Evolutionary conservation across 2,329 filamentous ascomycete genomes (phyloP), one percentile per base, ranked within the genome.

Genomic region (Aspergillus udagawae): DNA sequence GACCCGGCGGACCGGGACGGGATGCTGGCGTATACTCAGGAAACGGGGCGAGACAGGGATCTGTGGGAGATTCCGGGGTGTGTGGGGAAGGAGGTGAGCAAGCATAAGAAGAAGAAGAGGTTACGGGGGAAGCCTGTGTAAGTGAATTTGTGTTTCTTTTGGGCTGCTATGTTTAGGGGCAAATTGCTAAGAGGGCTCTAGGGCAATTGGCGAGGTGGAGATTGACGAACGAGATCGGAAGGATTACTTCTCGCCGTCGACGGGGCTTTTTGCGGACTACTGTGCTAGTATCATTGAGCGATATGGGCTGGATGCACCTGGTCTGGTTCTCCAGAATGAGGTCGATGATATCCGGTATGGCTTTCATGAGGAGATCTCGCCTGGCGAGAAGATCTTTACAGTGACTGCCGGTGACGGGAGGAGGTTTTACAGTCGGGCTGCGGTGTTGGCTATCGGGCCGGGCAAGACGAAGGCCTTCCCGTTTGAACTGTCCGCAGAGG

Each of bases 11-110:
- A 93, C 70, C 80, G 89, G 1, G 90, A 93, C 74, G 86, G 86
- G 0, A 75, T 93, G 64, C 75, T 92, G 23, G 86, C 85, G 1
- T 89, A 87, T 72, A 82, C 88, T 0, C 85, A 89, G 64, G 80
- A 83, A 56, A 77, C 82, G 20, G 80, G 81, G 0, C 75, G 85
- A n/a, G 81, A 85, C 57, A 72, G 75, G 5, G 88, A 93, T 65
- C 73, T 92, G 8, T 78, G 83, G 49, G 88, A 92, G 73, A 87
- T 93, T 50, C 77, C 81, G 0, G 86, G 87, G 2, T 91, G 89
- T 60, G 89, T 92, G 0, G 90, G 90, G 0, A 91, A 88, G 66
- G 89, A 92, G 66, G 72, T 92, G 56, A 92, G 88, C 76, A 93
- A 93, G 75, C 88, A 93, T 71, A 82, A 84, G 57, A 79, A 76